These are phyloP conservation scores for Aethionema arabicum DNA, from an alignment of 345 rosid species.

Conservation along the genomic window DNA sequence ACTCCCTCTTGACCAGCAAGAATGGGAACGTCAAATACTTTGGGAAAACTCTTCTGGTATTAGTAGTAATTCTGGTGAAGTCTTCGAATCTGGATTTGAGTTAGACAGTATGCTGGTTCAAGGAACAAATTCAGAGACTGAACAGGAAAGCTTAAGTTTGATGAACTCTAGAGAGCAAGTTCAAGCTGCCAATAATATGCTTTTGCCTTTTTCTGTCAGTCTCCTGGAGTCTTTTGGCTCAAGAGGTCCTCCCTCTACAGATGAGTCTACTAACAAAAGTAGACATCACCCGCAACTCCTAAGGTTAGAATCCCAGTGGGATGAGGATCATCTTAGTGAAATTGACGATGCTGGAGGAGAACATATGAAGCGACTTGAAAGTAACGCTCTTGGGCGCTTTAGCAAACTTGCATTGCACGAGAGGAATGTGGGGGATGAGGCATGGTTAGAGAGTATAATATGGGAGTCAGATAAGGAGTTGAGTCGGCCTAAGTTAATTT, in stretches of 20 bases:
- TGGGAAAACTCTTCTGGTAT: slow-evolving; percentile 72
- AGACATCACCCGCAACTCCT: slow-evolving; percentile 82
- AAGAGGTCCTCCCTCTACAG: slow-evolving; percentile 34
- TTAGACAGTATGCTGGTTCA: slow-evolving; percentile 35
- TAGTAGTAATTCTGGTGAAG: slow-evolving; percentile 44
- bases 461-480: slow-evolving; percentile 63
- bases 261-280: slow-evolving; percentile 34
- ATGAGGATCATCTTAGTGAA: slow-evolving; percentile 35
- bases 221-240: slow-evolving; percentile 57
- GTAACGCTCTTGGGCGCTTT: slow-evolving; percentile 47
- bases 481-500: slow-evolving; percentile 70
- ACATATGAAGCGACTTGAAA: slow-evolving; percentile 43
- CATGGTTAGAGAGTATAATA: slow-evolving; percentile 79
- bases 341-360: slow-evolving; percentile 34
- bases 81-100: slow-evolving; percentile 47
- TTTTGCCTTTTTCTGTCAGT: slow-evolving; percentile 41
- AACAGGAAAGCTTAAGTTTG: slow-evolving; percentile 33
- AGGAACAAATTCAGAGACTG: slow-evolving; percentile 39
- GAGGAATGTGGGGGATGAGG: slow-evolving; percentile 59
- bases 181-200: slow-evolving; percentile 41
- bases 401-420: slow-evolving; percentile 55
- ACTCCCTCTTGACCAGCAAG: slow-evolving; percentile 82
- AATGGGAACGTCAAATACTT: slow-evolving; percentile 82
- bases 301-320: slow-evolving; percentile 66
- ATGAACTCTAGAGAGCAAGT: slow-evolving; percentile 32